Base-by-base conservation (phyloP, 441 rosid species). In the Croton laevigatus region DNA sequence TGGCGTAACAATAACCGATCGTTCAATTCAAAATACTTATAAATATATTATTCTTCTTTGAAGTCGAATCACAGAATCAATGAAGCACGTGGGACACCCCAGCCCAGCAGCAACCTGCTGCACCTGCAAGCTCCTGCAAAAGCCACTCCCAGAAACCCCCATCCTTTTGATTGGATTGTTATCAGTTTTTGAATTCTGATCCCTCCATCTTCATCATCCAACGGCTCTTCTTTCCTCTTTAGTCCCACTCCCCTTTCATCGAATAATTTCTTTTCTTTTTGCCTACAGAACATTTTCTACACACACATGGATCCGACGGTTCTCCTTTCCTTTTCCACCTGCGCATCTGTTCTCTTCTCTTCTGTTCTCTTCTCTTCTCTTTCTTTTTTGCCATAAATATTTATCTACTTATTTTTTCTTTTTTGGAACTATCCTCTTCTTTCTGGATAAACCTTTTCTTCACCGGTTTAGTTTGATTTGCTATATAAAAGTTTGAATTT, bases 51-150 rank as follows among this genome's bases (percentile, higher is more conserved):
- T 11, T 27, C 9, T 19, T 61, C 27, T n/a, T 8, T 3, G 6
- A 19, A 32, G 38, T 17, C 3, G 3, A 4, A 22, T 11, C 38
- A n/a, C n/a, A n/a, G 27, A 34, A 69, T 37, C 58, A 32, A 17
- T 32, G 58, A 37, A 45, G 62, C 74, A 71, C 74, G 63, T 63
- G 74, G 69, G 69, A 62, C 62, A 51, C 32, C 32, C 32, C 32
- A 27, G 32, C 34, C 34, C 66, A 19, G 55, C 23, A 8, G 19
- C 73, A n/a, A n/a, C n/a, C n/a, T n/a, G n/a, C 75, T 72, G 70
- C 74, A 62, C 63, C 75, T 65, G n/a, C n/a, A n/a, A n/a, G 38
- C 55, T 45, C 58, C 46, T 8, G 32, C 32, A 27, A 27, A 27
- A 27, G 32, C 32, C 32, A 27, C 32, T 27, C 16, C 23, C 22